phyloP scores from a whole-genome alignment of 208 protist genomes.

The Jaenimonas drosophilae region DNA sequence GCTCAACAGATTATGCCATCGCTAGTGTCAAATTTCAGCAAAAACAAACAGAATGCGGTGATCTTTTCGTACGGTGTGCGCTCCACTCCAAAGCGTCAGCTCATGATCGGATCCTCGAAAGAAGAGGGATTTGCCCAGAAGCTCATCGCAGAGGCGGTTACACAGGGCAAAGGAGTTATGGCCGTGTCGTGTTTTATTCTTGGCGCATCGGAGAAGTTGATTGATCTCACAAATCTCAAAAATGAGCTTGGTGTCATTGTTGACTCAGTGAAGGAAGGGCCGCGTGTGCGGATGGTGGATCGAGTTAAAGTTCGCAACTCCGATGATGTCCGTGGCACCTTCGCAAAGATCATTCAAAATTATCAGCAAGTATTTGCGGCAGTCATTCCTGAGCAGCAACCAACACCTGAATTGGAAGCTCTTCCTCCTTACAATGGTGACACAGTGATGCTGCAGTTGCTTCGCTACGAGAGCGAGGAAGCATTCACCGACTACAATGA shows the following conservation, averaged over 20 bases:
- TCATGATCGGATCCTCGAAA: slow-evolving; percentile 53
- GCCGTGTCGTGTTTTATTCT: slow-evolving; percentile 66
- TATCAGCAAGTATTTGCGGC: slow-evolving; percentile 63
- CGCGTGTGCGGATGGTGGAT: slow-evolving; percentile 74
- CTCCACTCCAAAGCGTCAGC: slow-evolving; percentile 72
- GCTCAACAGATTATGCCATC: slow-evolving; percentile 20
- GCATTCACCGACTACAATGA: slow-evolving; percentile 58
- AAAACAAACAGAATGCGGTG: slow-evolving; percentile 68
- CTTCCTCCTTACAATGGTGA: slow-evolving; percentile 80
- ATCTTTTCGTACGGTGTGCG: slow-evolving; percentile 79
- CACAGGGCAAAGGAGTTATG: slow-evolving; percentile 41
- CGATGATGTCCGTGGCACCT: slow-evolving; percentile 38
- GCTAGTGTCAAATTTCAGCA: slow-evolving; percentile 36
- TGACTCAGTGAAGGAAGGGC: slow-evolving; percentile 83
- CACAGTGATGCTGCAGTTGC: slow-evolving; percentile 76
- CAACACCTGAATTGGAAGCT: slow-evolving; percentile 67
- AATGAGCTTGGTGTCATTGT: slow-evolving; percentile 81
- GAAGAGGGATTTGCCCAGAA: slow-evolving; percentile 63
- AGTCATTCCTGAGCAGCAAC: slow-evolving; percentile 72
- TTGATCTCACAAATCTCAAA: slow-evolving; percentile 66
- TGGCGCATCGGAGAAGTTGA: slow-evolving; percentile 54
- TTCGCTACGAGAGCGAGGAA: slow-evolving; percentile 70
- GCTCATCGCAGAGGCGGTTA: slow-evolving; percentile 55
- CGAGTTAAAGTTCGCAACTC: slow-evolving; percentile 36
- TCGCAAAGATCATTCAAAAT: slow-evolving; percentile 63